These are phyloP conservation scores for Boehmeria nivea DNA, from an alignment of 306 rosid species.

Conservation along the genomic window DNA sequence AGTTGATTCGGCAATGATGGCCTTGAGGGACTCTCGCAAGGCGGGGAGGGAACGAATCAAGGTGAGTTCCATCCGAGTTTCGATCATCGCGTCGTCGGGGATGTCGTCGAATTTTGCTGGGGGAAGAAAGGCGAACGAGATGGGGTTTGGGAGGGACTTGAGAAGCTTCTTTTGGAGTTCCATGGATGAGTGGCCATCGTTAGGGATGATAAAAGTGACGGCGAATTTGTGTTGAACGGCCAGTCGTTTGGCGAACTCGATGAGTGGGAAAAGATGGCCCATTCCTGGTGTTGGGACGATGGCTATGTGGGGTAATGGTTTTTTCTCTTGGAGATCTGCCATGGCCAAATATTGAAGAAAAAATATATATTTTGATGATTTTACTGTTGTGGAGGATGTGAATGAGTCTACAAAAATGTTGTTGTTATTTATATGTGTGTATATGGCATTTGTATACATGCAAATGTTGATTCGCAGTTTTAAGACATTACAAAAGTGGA, in stretches of 20 bases:
- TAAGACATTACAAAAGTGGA: too few relatives aligned
- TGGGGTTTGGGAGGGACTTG: slow-evolving; percentile 11
- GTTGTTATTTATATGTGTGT: too few relatives aligned
- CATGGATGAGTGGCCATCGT: slow-evolving; percentile 19
- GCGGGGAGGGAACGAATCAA: slow-evolving; percentile 18
- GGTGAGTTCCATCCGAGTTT: slow-evolving; percentile 17
- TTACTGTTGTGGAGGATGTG: too few relatives aligned
- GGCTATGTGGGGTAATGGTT: neutral
- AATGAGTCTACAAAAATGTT: too few relatives aligned
- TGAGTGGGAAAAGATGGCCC: slow-evolving; percentile 26
- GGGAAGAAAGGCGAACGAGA: slow-evolving; percentile 24
- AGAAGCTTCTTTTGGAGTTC: slow-evolving; percentile 18
- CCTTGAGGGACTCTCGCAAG: slow-evolving; percentile 11
- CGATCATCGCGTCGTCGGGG: neutral
- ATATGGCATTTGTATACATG: too few relatives aligned
- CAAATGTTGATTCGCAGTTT: too few relatives aligned
- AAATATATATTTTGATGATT: too few relatives aligned
- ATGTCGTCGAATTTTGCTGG: slow-evolving; percentile 14
- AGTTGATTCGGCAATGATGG: slow-evolving; percentile 17
- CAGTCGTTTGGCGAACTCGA: slow-evolving; percentile 22
- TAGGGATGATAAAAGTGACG: slow-evolving; percentile 23
- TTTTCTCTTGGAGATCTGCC: neutral
- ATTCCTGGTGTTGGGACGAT: slow-evolving; percentile 24
- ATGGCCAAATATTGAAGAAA: slow-evolving; percentile 4
- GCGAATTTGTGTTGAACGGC: slow-evolving; percentile 14